A percentile compares a stretch with the other conserved stretches of the same genome.
Conservation (phyloP, 192 early-diverging fungal genomes). For the Pilobolus umbonatus region DNA sequence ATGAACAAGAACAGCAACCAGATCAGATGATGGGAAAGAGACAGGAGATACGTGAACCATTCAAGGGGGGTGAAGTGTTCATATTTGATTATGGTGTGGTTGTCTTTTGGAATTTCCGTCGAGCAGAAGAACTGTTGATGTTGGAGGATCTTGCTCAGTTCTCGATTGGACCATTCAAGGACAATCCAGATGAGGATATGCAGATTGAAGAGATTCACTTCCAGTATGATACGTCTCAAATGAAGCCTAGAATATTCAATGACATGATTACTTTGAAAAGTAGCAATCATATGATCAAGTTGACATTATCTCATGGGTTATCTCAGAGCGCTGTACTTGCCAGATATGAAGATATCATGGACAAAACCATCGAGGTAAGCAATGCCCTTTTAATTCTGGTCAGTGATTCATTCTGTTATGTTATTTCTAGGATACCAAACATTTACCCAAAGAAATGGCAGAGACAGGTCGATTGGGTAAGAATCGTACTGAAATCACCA, state of each 20-base stretch:
- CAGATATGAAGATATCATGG: slow-evolving; percentile 58
- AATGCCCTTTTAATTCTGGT: not conserved
- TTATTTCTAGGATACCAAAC: slow-evolving; percentile 42
- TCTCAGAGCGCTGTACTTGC: slow-evolving; percentile 55
- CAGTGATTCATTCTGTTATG: not conserved
- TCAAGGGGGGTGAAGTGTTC: slow-evolving; percentile 52
- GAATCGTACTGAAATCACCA: slow-evolving; percentile 45
- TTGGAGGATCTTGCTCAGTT: slow-evolving; percentile 42
- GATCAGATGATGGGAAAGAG: not conserved
- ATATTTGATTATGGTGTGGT: slow-evolving; percentile 57
- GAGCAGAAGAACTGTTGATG: slow-evolving; percentile 46
- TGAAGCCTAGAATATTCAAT: slow-evolving; percentile 74
- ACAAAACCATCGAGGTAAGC: slow-evolving; percentile 51
- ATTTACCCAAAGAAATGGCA: slow-evolving; percentile 53
- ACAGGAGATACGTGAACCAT: slow-evolving; percentile 17
- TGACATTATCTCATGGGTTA: slow-evolving; percentile 53
- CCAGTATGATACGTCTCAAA: slow-evolving; percentile 64
- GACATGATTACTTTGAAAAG: slow-evolving; percentile 79
- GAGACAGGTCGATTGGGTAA: slow-evolving; percentile 51
- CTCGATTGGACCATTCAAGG: slow-evolving; percentile 35
- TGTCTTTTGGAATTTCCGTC: slow-evolving; percentile 56
- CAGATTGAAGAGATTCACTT: slow-evolving; percentile 78
- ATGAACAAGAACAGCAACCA: not conserved
- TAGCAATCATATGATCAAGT: slow-evolving; percentile 56
- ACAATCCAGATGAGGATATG: slow-evolving; percentile 42